phyloP scores from a whole-genome alignment of 176 grass and related monocot genomes.

The Poa pratensis region DNA sequence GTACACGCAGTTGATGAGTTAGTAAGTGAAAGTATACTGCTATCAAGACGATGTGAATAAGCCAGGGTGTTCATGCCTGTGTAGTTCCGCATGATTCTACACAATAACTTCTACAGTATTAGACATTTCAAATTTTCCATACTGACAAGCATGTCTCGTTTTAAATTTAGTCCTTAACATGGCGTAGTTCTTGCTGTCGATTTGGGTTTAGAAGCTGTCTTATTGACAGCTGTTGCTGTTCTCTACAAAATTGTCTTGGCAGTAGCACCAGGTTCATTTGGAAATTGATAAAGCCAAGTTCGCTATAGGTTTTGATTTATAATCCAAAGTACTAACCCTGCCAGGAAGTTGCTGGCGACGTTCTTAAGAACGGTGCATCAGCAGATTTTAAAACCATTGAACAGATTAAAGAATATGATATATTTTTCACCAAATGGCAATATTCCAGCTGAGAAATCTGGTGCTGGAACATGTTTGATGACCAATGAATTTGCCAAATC shows the following conservation, averaged over 20 bases:
- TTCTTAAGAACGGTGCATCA: not conserved
- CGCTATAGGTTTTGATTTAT: not conserved
- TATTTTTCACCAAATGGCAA: not conserved
- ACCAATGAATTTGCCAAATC: not conserved
- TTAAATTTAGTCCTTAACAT: not conserved
- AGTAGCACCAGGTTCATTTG: not conserved
- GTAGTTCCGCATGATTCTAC: not conserved
- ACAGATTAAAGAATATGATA: not conserved
- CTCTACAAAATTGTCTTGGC: not conserved
- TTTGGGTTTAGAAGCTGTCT: constrained; percentile 24
- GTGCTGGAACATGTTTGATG: not conserved
- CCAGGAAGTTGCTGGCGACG: not conserved
- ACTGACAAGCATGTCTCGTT: not conserved
- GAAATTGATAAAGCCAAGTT: constrained; percentile 3
- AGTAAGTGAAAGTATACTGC: not conserved
- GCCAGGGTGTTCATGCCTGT: not conserved
- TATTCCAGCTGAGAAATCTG: constrained; percentile 14
- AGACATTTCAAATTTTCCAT: not conserved
- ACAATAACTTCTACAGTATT: not conserved
- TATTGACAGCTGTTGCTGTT: not conserved
- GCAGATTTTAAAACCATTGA: not conserved
- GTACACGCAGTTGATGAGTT: not conserved
- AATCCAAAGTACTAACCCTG: not conserved
- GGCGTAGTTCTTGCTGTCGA: not conserved
- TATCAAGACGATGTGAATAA: not conserved